phyloP scores from a whole-genome alignment of 2,329 filamentous ascomycete species.

The Hysterium pulicare region DNA sequence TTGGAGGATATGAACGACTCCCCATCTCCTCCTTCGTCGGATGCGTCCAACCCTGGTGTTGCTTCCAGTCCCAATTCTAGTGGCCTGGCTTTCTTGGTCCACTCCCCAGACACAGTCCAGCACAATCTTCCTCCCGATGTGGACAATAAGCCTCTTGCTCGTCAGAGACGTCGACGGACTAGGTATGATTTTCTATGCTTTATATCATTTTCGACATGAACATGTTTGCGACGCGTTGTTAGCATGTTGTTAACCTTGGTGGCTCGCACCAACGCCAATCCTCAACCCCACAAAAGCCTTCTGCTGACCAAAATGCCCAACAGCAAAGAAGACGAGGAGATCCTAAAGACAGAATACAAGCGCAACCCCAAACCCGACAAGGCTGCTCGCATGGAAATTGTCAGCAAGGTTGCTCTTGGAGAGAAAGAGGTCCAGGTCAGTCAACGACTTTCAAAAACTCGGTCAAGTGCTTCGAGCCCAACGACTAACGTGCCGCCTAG shows the following conservation, averaged over 20 bases:
- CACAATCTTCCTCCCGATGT: constrained; percentile 55
- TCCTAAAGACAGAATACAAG: constrained; percentile 82
- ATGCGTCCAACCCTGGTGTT: constrained; percentile 13
- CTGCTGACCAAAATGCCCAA: constrained; percentile 23
- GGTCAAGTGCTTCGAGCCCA: constrained; percentile 8
- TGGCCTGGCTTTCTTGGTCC: constrained; percentile 57
- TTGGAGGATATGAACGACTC: constrained; percentile 4
- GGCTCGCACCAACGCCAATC: constrained; percentile 14
- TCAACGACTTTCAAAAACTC: constrained; percentile 10
- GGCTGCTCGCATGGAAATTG: constrained; percentile 76
- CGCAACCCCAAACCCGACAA: constrained; percentile 90
- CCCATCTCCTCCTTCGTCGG: constrained; percentile 21
- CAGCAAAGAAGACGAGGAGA: constrained; percentile 71
- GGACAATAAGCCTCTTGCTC: constrained; percentile 58
- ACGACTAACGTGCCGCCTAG: constrained; percentile 49
- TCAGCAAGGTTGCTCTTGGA: constrained; percentile 78
- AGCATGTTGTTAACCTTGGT: too few relatives aligned
- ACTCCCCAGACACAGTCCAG: constrained; percentile 55
- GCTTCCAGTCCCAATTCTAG: constrained; percentile 25
- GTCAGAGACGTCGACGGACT: constrained; percentile 60
- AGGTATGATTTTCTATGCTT: constrained; percentile 45
- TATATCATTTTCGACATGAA: constrained; percentile 10
- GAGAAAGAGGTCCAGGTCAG: constrained; percentile 96
- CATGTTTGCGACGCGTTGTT: constrained; percentile 25
- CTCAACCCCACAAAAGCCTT: constrained; percentile 12